Evolutionary conservation across 345 rosid genomes (phyloP), one percentile per base, ranked within the genome.

Genomic region (Iberis pinnata): DNA sequence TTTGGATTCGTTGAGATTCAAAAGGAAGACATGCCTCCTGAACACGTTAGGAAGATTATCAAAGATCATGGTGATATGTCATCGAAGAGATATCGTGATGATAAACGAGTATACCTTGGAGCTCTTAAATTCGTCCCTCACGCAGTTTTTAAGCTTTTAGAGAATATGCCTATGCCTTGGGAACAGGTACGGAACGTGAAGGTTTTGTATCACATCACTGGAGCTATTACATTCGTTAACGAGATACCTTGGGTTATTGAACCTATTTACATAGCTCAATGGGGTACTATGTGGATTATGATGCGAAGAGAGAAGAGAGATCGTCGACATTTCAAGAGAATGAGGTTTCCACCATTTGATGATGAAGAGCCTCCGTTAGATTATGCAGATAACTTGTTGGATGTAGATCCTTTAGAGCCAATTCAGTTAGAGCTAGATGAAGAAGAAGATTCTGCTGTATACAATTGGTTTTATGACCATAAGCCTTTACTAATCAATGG

Each of bases 141-240:
- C 68, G 95, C 95, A 0, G 89, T 86, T 29, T 89, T 83, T 70
- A 89, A 89, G 78, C 93, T 89, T 5, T 79, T 89, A 10, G 93
- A 89, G 75, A 89, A 89, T 64, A 89, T 89, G 97, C 93, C 97
- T 4, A 86, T 89, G 93, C 97, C 97, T 1, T 89, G 97, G 97
- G 97, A 89, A 48, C 51, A 84, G 64, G 82, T 88, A 19, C 81
- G 97, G 17, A 86, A 89, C 40, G 97, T 86, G 22, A 89, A 78
- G 78, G 81, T 89, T 49, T 65, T 86, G 41, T 88, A 86, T 61
- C 97, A 89, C 68, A 86, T 83, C 15, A 89, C 93, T 0, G 97
- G 95, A 33, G 95, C 97, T 1, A 89, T 89, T 50, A 83, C 93
- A 42, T 89, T 89, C 62, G 84, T 89, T 49, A 89, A 89, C 43